Percentiles rank a stretch among this genome's conserved stretches.
Evolutionary conservation across 805 yeast species (phyloP).

Genomic region (Starmerella powellii): DNA sequence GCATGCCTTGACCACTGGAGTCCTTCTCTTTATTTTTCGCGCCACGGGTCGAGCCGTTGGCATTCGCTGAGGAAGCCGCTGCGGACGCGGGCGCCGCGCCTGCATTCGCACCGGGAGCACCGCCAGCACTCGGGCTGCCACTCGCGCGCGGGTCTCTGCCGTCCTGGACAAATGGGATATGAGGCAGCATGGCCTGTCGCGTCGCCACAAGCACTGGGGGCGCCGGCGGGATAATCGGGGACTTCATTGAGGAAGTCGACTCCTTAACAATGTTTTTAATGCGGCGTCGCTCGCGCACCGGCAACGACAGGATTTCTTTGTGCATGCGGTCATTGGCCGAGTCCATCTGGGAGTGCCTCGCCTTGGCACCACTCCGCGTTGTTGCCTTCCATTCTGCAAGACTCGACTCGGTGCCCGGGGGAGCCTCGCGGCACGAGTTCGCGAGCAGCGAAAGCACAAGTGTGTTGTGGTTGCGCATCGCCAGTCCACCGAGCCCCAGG

Average conservation of each 20-base stretch:
- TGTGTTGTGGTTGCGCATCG: constrained; percentile 64
- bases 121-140: not conserved
- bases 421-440: constrained; percentile 67
- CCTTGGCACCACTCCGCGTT: constrained; percentile 29
- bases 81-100: not conserved
- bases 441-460: constrained; percentile 70
- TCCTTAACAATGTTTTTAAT: constrained; percentile 74
- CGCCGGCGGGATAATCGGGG: constrained; percentile 35
- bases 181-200: constrained; percentile 53
- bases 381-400: constrained; percentile 31
- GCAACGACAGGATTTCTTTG: constrained; percentile 73
- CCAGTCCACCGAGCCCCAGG: constrained; percentile 32
- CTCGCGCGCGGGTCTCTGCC: not conserved
- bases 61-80: not conserved
- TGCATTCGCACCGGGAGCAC: not conserved
- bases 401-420: constrained; percentile 39
- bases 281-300: constrained; percentile 73
- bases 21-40: not conserved
- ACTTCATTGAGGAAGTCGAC: constrained; percentile 39
- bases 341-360: constrained; percentile 37
- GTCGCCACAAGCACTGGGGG: constrained; percentile 29
- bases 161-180: constrained; percentile 55
- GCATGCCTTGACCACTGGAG: constrained; percentile 1
- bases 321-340: constrained; percentile 64
- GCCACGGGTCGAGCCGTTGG: not conserved